A percentile compares a stretch with the other conserved stretches of the same genome.
Evolutionary conservation across 2,329 filamentous ascomycete species (phyloP).

Genomic region (Venturia oleaginea): DNA sequence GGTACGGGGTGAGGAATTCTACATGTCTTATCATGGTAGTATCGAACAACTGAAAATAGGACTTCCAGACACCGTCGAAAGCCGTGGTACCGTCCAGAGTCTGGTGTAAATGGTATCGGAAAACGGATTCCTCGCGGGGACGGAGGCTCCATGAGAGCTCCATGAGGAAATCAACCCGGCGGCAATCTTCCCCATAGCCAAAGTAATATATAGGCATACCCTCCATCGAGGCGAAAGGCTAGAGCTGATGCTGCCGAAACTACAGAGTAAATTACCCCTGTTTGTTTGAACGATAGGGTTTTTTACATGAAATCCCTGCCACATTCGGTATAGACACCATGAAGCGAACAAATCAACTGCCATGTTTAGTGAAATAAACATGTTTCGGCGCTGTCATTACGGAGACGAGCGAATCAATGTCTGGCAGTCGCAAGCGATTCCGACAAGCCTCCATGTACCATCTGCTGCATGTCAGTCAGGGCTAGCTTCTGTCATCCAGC

Average conservation of each 20-base stretch:
- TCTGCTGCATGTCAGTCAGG: background rate
- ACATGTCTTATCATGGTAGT: background rate
- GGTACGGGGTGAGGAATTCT: background rate
- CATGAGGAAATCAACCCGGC: background rate
- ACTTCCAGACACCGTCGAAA: background rate
- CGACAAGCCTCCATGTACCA: background rate
- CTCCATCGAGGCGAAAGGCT: background rate
- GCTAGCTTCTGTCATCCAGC: background rate
- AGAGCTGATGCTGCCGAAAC: background rate
- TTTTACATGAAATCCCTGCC: background rate
- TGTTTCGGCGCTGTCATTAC: background rate
- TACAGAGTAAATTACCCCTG: background rate
- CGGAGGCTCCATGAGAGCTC: background rate
- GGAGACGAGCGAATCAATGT: conserved; percentile 3
- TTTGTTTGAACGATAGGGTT: conserved; percentile 4
- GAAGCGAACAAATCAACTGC: background rate
- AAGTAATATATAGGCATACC: background rate
- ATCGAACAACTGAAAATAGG: background rate
- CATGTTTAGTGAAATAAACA: background rate
- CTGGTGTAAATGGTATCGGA: background rate
- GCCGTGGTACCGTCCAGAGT: background rate
- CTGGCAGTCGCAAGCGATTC: background rate
- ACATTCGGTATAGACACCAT: background rate
- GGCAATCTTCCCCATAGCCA: background rate
- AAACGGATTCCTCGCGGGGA: background rate